These are phyloP conservation scores for Spiromastix sp. DNA, from an alignment of 2,329 filamentous ascomycete species.

Conservation along the genomic window DNA sequence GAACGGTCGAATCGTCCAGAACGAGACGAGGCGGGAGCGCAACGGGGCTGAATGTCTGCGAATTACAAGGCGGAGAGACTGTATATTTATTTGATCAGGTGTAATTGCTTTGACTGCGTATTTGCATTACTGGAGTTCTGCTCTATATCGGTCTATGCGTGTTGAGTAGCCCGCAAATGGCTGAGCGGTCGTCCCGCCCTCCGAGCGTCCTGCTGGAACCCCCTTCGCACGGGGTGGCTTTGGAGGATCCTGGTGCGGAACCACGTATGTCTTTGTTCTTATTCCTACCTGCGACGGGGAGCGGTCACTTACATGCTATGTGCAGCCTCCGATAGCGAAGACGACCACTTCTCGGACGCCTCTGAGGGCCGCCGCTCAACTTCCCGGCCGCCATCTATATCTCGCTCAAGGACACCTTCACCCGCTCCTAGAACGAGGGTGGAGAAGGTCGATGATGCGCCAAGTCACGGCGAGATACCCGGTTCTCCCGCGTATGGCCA, in stretches of 20 bases:
- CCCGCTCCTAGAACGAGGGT: constrained; percentile 53
- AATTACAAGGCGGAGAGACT: too few species aligned
- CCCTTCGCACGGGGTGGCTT: constrained; percentile 44
- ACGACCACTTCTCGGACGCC: constrained; percentile 58
- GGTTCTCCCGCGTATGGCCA: constrained; percentile 51
- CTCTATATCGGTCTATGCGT: constrained; percentile 15
- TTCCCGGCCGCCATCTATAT: constrained; percentile 22
- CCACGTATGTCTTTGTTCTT: constrained; percentile 32
- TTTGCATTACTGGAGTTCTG: background rate
- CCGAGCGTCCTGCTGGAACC: constrained; percentile 39
- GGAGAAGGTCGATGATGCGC: constrained; percentile 50
- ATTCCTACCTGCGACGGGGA: background rate
- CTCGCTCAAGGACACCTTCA: constrained; percentile 36
- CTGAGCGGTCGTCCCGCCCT: constrained; percentile 25
- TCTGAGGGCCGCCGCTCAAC: constrained; percentile 50
- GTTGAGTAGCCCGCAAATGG: constrained; percentile 21
- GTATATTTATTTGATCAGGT: too few species aligned
- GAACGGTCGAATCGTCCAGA: too few species aligned
- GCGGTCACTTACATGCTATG: constrained; percentile 13
- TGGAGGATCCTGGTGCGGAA: constrained; percentile 48
- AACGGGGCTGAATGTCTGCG: too few species aligned
- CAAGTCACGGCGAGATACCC: constrained; percentile 51
- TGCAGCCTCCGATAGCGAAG: constrained; percentile 41
- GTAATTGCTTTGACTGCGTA: too few species aligned
- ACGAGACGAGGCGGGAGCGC: too few species aligned